Evolutionary conservation across 495 filamentous ascomycete genomes (phyloP), one percentile per base, ranked within the genome.

Genomic region (Tuber calosporum): DNA sequence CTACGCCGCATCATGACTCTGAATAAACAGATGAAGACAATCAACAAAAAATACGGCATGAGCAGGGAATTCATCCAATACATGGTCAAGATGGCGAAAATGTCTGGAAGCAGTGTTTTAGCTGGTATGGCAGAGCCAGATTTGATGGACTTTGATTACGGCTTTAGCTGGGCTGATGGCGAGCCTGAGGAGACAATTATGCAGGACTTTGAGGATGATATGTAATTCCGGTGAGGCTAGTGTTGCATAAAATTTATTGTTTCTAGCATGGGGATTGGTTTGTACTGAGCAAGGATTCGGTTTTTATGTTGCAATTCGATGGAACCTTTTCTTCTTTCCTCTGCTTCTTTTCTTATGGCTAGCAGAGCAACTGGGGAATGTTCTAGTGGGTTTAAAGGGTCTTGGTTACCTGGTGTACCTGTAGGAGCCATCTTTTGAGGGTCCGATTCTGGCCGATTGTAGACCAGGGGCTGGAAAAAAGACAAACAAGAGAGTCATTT

Each of bases 11-110:
- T 75, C 15, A 81, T 82, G 69, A 68, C 71, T 17, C 40, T 82
- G 42, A 81, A 74, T 26, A 79, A 79, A 19, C 80, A 82, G 66
- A 78, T 81, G 15, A 79, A 81, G 73, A 41, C 53, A 20, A 81
- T 82, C 74, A 78, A 81, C 45, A 72, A 72, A 70, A 82, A 78
- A 17, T 73, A 81, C 53, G 80, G 80, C 1, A 58, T 82, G 40
- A 80, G 78, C 70, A 81, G 76, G 42, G 80, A 82, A 73, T 82
- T 79, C 66, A 79, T 81, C 22, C 74, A 81, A 69, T 74, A 68
- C 37, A 66, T 72, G 19, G 75, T 71, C 62, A 81, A 76, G 70
- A 34, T 75, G 66, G 69, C 69, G 2, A 81, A 81, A 72, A 72
- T 71, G 70, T 71, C 73, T 45, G 73, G 70, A 36, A 75, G 69